Conservation (phyloP, 2,329 filamentous ascomycete species). For the Fusarium buxicola region DNA sequence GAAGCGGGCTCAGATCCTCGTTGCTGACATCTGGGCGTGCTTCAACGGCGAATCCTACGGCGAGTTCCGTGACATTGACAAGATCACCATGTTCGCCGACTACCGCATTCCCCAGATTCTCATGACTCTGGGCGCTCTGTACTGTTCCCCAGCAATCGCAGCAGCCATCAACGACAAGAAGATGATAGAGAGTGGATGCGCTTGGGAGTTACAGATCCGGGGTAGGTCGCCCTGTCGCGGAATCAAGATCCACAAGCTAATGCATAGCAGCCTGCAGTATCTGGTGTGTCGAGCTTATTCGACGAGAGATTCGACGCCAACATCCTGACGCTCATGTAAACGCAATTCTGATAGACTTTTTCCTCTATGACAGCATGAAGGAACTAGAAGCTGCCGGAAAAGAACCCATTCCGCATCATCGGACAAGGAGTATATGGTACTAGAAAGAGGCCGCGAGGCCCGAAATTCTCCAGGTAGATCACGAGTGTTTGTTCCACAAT, state of each 20-base stretch:
- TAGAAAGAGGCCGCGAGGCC: conserved; percentile 53
- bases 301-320: conserved; percentile 78
- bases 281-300: conserved; percentile 93
- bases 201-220: conserved; percentile 88
- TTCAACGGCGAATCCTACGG: conserved; percentile 87
- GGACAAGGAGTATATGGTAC: conserved; percentile 96
- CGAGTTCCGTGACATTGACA: conserved; percentile 88
- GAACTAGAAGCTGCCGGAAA: conserved; percentile 74
- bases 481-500: conserved; percentile 8
- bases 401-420: conserved; percentile 78
- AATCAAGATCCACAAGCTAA: conserved; percentile 15
- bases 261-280: conserved; percentile 79
- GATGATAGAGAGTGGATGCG: conserved; percentile 75
- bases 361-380: conserved; percentile 95
- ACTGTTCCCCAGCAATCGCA: conserved; percentile 84
- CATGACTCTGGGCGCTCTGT: conserved; percentile 82
- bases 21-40: conserved; percentile 96
- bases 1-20: conserved; percentile 95
- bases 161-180: conserved; percentile 73
- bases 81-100: conserved; percentile 98
- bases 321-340: conserved; percentile 82
- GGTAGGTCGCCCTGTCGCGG: conserved; percentile 59
- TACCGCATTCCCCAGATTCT: conserved; percentile 97
- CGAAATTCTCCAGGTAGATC: conserved; percentile 16
- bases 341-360: conserved; percentile 96